phyloP scores from a whole-genome alignment of 306 rosid species.

The Chamaecrista fasciculata region DNA sequence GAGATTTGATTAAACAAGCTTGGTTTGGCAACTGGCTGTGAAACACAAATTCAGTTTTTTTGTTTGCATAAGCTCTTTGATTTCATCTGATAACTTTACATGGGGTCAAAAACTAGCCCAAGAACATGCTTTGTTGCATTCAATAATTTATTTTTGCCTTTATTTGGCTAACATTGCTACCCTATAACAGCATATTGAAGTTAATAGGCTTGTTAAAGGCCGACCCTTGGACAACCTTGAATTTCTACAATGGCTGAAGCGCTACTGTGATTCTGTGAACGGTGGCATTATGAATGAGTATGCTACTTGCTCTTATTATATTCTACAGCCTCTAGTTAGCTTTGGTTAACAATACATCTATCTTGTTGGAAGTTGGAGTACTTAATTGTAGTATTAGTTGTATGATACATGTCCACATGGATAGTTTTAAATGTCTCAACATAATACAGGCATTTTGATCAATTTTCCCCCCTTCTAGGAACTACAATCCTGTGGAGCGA shows the following conservation, averaged over 20 bases:
- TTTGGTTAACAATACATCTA: background rate
- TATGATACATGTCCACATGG: constrained; percentile 6
- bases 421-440: constrained; percentile 1
- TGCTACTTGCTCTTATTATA: constrained; percentile 22
- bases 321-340: background rate
- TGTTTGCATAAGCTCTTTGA: constrained; percentile 9
- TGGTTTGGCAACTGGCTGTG: constrained; percentile 8
- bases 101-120: constrained; percentile 1
- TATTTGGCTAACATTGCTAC: constrained; percentile 8
- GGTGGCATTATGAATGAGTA: constrained; percentile 88
- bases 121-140: background rate
- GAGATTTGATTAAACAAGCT: constrained; percentile 12
- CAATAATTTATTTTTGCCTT: background rate
- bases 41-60: constrained; percentile 9
- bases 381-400: background rate
- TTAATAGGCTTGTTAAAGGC: constrained; percentile 94
- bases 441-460: background rate
- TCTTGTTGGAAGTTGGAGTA: constrained; percentile 13
- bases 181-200: constrained; percentile 80
- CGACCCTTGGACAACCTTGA: constrained; percentile 95
- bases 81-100: background rate
- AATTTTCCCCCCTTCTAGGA: constrained; percentile 43
- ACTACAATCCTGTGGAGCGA: constrained; percentile 86
- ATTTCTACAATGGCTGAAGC: constrained; percentile 96
- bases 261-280: constrained; percentile 86